Percentiles rank a stretch among this genome's conserved stretches.
Evolutionary conservation across 2,329 filamentous ascomycete genomes (phyloP).

Genomic region (Trichoderma sp.): DNA sequence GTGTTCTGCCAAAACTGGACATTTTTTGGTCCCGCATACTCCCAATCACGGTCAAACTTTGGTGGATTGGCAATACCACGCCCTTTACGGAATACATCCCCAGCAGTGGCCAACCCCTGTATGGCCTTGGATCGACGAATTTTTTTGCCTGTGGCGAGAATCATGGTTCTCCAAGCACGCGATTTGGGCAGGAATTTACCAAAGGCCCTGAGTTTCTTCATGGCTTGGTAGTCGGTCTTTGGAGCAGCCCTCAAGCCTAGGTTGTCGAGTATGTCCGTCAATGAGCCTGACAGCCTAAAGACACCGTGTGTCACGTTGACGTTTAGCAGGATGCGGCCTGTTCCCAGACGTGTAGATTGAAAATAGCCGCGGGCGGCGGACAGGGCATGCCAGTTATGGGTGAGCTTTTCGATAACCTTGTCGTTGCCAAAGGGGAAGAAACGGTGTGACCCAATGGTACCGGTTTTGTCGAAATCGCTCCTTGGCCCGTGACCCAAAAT

Average conservation of each 20-base stretch:
- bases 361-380: constrained; percentile 53
- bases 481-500: constrained; percentile 48
- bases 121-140: constrained; percentile 34
- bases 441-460: constrained; percentile 46
- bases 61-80: constrained; percentile 22
- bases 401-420: constrained; percentile 30
- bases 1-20: constrained; percentile 32
- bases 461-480: constrained; percentile 33
- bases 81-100: constrained; percentile 25
- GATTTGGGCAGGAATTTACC: constrained; percentile 41
- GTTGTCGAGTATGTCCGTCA: constrained; percentile 36
- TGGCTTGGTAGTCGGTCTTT: constrained; percentile 12
- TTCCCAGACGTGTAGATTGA: constrained; percentile 53
- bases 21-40: constrained; percentile 35
- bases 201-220: constrained; percentile 29
- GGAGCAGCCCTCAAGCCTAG: constrained; percentile 25
- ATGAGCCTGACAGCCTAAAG: constrained; percentile 43
- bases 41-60: constrained; percentile 25
- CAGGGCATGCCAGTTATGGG: constrained; percentile 33
- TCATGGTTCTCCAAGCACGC: constrained; percentile 36
- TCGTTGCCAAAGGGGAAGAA: constrained; percentile 46
- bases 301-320: constrained; percentile 54
- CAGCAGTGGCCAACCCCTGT: constrained; percentile 29
- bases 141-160: constrained; percentile 31
- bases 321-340: constrained; percentile 54